Evolutionary conservation across 2,329 filamentous ascomycete genomes (phyloP), one percentile per base, ranked within the genome.

Genomic region (Aspergillus luchuensis): DNA sequence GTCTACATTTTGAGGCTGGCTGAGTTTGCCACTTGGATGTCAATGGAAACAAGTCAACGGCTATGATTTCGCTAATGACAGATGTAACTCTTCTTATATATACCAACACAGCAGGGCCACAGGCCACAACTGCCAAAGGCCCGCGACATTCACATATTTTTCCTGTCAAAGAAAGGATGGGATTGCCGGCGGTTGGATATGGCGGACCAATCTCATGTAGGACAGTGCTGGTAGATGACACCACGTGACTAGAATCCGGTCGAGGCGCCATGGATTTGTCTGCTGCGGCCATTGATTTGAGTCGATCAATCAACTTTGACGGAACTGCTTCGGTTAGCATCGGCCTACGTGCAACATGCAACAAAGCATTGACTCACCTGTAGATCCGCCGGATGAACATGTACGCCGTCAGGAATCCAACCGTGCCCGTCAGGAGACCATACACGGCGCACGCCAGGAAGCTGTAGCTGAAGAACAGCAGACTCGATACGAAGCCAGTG

Each of bases 381-480:
- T 95, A 96, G 71, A 97, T 92, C 72, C 89, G 86, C 72, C 91
- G 82, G 58, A 96, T 87, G 80, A 96, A 96, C 1, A 88, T 85
- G 79, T 95, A 96, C 5, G 91, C 89, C 43, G 90, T 89, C 76
- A 96, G 75, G 75, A 96, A 96, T 2, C 92, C 92, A 57, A 96
- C 85, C 0, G 92, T 96, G 23, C 92, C 92, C 8, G 89, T 92
- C 64, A 95, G 79, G 53, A 96, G 79, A 1, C 89, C 91, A 73
- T 95, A 96, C 3, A 95, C 88, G 48, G 86, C 84, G 74, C 91
- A 96, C 1, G 90, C 91, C 68, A 96, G 84, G 71, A 91, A 88
- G 74, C 89, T 92, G 75, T 96, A 96, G 67, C 85, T 87, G 76
- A 96, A 96, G 79, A 96, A 96, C 36, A 96, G 82, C 73, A 96